Evolutionary conservation across 192 early-diverging fungal genomes (phyloP), one percentile per base, ranked within the genome.

Genomic region (Hyaloraphidium curvatum): DNA sequence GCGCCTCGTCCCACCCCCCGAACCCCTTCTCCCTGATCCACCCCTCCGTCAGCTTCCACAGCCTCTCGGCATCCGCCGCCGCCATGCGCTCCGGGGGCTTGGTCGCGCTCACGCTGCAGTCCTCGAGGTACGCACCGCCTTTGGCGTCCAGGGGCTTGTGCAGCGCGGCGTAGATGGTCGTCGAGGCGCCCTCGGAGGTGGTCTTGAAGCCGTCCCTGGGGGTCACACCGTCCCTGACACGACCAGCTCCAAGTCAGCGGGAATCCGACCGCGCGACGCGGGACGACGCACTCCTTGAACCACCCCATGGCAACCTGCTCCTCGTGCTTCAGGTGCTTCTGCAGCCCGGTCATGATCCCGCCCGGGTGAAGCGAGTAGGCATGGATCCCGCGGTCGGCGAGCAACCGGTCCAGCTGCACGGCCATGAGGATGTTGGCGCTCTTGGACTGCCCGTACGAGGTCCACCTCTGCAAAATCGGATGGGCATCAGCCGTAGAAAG

Each of bases 71-170:
- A 19, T 48, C 43, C 43, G 11, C 43, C 43, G 14, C 43, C 7
- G 14, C 25, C 17, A 22, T 48, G 43, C 43, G 43, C 43, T 48
- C 43, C 23, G 43, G 14, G 17, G 43, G 43, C 43, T 48, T 14
- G 7, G 43, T 48, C 43, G 14, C 43, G 7, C 17, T 22, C 17
- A 48, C 43, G 23, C 25, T 14, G 23, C 43, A 48, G 43, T 48
- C 43, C 43, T 48, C 43, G 7, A 48, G 43, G 43, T 48, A 48
- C 11, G 43, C 5, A 5, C 43, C 43, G 43, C 43, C 43, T 7
- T 48, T 48, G 14, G 17, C 43, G 7, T 11, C 43, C 5, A 48
- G 43, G 4, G 14, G 17, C 43, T 19, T 48, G 19, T 14, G 4
- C 11, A 48, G 43, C 17, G 43, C 43, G 5, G 14, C 43, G 43